Conservation (phyloP, 108 stramenopile species). For the Pelagomonas calceolata region DNA sequence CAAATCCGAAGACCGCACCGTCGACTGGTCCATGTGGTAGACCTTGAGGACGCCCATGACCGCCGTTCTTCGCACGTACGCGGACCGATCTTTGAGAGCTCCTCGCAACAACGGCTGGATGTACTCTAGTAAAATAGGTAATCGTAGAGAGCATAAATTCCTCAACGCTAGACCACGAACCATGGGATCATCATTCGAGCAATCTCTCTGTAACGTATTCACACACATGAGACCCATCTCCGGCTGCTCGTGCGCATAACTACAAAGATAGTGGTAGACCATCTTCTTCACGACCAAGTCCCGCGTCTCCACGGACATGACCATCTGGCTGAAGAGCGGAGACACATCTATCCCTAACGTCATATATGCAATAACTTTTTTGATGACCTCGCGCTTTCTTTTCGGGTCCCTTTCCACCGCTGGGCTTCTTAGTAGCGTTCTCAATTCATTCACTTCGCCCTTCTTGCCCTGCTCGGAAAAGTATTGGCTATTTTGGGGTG, state of each 20-base stretch:
- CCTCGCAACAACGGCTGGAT: slow-evolving; percentile 68
- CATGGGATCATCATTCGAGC: slow-evolving; percentile 95
- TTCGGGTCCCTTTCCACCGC: slow-evolving; percentile 73
- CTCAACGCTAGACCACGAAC: slow-evolving; percentile 94
- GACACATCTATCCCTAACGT: slow-evolving; percentile 98
- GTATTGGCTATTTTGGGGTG: slow-evolving; percentile 26
- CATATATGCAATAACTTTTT: slow-evolving; percentile 99
- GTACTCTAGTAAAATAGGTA: slow-evolving; percentile 96
- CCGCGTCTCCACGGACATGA: slow-evolving; percentile 81
- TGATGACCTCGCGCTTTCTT: slow-evolving; percentile 95
- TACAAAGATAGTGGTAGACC: slow-evolving; percentile 95
- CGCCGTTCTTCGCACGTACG: slow-evolving; percentile 95
- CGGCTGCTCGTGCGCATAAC: slow-evolving; percentile 87
- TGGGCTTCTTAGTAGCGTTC: slow-evolving; percentile 75
- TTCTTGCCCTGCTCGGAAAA: slow-evolving; percentile 78
- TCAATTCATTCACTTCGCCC: slow-evolving; percentile 90
- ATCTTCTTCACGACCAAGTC: slow-evolving; percentile 99
- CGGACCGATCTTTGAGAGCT: slow-evolving; percentile 70
- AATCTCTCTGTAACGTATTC: slow-evolving; percentile 95
- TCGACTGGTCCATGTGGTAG: slow-evolving; percentile 72
- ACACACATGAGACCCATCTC: slow-evolving; percentile 98
- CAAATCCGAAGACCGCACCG: slow-evolving; percentile 61
- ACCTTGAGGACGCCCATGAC: slow-evolving; percentile 96
- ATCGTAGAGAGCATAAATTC: slow-evolving; percentile 72
- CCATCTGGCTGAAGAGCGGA: slow-evolving; percentile 97